Conservation (phyloP, 495 filamentous ascomycete species). For the Talaromyces liani region DNA sequence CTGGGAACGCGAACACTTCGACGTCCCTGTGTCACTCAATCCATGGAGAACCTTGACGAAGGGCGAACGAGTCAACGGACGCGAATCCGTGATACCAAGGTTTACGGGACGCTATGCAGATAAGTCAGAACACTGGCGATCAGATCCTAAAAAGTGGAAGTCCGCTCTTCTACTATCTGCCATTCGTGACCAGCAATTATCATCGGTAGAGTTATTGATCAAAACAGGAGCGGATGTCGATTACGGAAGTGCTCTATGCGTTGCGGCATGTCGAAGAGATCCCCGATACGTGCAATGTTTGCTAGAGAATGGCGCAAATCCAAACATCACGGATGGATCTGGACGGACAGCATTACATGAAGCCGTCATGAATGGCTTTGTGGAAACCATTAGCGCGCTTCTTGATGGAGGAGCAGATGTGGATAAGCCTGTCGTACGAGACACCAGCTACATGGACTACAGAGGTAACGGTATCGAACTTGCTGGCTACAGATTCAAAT, state of each 20-base stretch:
- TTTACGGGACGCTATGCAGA: neutral
- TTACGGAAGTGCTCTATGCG: neutral
- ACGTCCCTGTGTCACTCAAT: neutral
- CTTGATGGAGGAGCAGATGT: too few relatives aligned
- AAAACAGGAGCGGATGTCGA: neutral
- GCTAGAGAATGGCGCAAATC: too few relatives aligned
- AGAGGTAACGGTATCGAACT: too few relatives aligned
- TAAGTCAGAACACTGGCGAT: neutral
- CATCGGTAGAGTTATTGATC: neutral
- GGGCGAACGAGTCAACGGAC: neutral
- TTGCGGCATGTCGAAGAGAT: neutral
- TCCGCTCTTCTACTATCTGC: neutral
- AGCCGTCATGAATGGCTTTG: too few relatives aligned
- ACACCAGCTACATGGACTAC: too few relatives aligned
- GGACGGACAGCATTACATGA: too few relatives aligned
- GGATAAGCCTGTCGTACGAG: too few relatives aligned
- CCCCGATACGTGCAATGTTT: neutral
- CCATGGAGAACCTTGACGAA: neutral
- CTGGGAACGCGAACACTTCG: neutral
- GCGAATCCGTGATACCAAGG: neutral
- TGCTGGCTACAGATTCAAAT: too few relatives aligned
- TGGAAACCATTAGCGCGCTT: too few relatives aligned
- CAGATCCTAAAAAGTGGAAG: neutral
- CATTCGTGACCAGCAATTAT: neutral
- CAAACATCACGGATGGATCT: too few relatives aligned